Percentiles rank a stretch among this genome's conserved stretches.
Evolutionary conservation across 805 yeast species (phyloP).

Genomic region (Grigorovia jiainica): DNA sequence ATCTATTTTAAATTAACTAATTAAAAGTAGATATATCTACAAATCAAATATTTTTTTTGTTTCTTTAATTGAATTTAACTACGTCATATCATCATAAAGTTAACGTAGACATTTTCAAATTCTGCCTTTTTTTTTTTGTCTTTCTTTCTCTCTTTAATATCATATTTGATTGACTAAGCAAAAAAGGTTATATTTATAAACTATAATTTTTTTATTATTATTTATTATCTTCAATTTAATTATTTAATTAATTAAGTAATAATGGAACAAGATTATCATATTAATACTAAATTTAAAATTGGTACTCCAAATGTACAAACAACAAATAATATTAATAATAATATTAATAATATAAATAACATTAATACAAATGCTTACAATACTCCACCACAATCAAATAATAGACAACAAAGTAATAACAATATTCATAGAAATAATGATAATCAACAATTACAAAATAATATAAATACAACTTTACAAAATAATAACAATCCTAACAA

Average conservation of each 20-base stretch:
- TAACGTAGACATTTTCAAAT: no score
- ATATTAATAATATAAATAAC: not conserved
- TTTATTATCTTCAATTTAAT: not conserved
- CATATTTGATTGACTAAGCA: not conserved
- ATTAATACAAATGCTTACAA: not conserved
- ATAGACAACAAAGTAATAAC: not conserved
- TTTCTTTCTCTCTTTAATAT: not conserved
- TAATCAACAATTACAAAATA: no score
- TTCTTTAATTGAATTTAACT: no score
- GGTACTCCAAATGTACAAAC: conserved; percentile 15
- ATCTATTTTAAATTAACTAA: no score
- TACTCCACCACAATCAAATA: not conserved
- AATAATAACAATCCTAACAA: conserved; percentile 22
- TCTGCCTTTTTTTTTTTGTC: not conserved
- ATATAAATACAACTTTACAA: not conserved
- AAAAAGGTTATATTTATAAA: no score
- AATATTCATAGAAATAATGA: not conserved
- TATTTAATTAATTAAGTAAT: not conserved
- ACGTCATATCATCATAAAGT: no score
- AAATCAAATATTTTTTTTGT: no score
- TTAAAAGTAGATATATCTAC: no score
- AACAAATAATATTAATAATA: not conserved
- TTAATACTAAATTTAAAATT: conserved; percentile 24
- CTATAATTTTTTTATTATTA: not conserved
- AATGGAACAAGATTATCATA: conserved; percentile 16